phyloP scores from a whole-genome alignment of 2,329 filamentous ascomycete genomes.

The Coniochaeta sp. region DNA sequence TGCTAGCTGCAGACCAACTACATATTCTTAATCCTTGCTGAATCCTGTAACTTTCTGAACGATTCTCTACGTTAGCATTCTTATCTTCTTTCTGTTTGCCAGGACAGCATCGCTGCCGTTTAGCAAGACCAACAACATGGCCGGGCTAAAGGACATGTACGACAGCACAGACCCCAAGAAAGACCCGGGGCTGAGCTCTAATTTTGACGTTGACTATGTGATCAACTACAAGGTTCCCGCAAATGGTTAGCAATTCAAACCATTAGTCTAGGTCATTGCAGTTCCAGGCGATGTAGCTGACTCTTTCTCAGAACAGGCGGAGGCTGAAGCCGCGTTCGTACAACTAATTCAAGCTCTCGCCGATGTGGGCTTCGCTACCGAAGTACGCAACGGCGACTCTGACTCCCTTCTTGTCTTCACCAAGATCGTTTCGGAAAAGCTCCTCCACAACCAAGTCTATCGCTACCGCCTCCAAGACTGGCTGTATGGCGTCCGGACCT shows the following conservation, averaged over 20 bases:
- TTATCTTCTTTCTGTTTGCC: background rate
- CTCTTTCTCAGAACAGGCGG: conserved; percentile 46
- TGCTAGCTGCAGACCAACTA: background rate
- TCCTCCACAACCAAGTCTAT: conserved; percentile 75
- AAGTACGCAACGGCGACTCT: conserved; percentile 74
- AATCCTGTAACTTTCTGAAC: background rate
- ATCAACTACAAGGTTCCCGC: conserved; percentile 16
- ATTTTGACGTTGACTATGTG: conserved; percentile 17
- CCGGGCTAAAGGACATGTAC: background rate
- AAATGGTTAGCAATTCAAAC: conserved; percentile 3
- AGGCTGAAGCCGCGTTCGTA: conserved; percentile 69
- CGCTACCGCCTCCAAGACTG: conserved; percentile 86
- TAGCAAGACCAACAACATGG: background rate
- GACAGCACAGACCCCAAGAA: background rate
- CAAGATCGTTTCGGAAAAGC: conserved; percentile 66
- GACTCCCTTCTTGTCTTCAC: conserved; percentile 76
- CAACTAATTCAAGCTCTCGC: conserved; percentile 70
- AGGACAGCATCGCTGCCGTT: background rate
- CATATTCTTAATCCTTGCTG: background rate
- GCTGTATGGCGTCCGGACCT: conserved; percentile 78
- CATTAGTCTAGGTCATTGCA: background rate
- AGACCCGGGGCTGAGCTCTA: background rate
- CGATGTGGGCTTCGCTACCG: conserved; percentile 73
- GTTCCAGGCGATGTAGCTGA: background rate
- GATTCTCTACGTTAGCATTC: background rate